These are phyloP conservation scores for Plectranthus barbatus DNA, from an alignment of 257 asterid genomes.

Conservation along the genomic window DNA sequence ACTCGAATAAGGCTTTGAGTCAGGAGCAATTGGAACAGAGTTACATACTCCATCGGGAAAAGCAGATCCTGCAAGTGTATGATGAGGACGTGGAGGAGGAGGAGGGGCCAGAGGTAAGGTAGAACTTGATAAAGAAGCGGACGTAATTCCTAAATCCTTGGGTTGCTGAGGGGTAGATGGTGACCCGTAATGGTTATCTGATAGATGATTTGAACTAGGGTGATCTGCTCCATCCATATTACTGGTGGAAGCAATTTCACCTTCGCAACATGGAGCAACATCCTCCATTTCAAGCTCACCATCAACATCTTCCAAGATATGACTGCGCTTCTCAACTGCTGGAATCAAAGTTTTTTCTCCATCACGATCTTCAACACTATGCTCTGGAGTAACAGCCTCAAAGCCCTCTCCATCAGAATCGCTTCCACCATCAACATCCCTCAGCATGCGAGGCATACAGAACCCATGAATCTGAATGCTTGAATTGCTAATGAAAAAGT, in stretches of 20 bases:
- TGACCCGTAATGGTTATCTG: constrained; percentile 23
- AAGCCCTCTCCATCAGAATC: constrained; percentile 90
- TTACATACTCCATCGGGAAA: constrained; percentile 28
- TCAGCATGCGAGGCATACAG: constrained; percentile 76
- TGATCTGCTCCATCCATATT: constrained; percentile 21
- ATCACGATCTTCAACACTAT: constrained; percentile 34
- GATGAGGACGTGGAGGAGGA: constrained; percentile 19
- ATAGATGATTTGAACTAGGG: constrained; percentile 22
- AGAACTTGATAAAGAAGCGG: constrained; percentile 46
- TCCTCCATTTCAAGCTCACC: constrained; percentile 99
- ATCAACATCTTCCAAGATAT: constrained; percentile 80
- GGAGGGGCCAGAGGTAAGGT: too few species aligned
- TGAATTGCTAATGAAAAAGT: constrained; percentile 57
- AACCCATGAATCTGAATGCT: constrained; percentile 83
- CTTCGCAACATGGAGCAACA: constrained; percentile 63
- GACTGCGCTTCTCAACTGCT: constrained; percentile 56
- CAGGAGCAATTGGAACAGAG: constrained; percentile 25
- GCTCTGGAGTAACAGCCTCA: constrained; percentile 94
- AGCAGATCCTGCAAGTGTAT: constrained; percentile 23
- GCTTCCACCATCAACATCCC: constrained; percentile 50
- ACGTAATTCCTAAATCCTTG: constrained; percentile 32
- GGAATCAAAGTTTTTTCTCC: constrained; percentile 27
- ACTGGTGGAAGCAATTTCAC: constrained; percentile 36
- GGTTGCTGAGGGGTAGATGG: constrained; percentile 18
- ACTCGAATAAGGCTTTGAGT: constrained; percentile 32